Evolutionary conservation across 805 yeast species (phyloP).

Genomic region (Peterozyma xylosa): DNA sequence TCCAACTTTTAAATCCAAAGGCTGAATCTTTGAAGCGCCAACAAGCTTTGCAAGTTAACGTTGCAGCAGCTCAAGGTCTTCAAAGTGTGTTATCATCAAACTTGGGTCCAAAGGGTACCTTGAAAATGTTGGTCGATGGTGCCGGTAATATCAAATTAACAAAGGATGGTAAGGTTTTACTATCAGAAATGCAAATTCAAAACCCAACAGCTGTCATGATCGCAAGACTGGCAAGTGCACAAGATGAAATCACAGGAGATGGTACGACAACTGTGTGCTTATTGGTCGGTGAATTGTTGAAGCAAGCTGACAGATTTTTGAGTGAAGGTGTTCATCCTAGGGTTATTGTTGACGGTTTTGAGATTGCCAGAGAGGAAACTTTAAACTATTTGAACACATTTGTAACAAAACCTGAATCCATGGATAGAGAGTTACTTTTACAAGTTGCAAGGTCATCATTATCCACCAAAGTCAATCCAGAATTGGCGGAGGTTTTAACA

Average conservation of each 20-base stretch:
- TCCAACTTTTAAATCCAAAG: slow-evolving; percentile 91
- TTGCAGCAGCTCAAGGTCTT: slow-evolving; percentile 93
- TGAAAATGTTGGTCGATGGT: slow-evolving; percentile 95
- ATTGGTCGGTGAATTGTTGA: slow-evolving; percentile 87
- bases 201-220: slow-evolving; percentile 85
- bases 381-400: slow-evolving; percentile 63
- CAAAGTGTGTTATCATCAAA: slow-evolving; percentile 89
- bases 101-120: slow-evolving; percentile 94
- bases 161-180: slow-evolving; percentile 91
- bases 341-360: slow-evolving; percentile 91
- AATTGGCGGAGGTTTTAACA: slow-evolving; percentile 71
- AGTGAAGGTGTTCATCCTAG: slow-evolving; percentile 96
- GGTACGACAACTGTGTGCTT: slow-evolving; percentile 96
- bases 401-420: slow-evolving; percentile 41
- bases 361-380: slow-evolving; percentile 72
- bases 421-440: slow-evolving; percentile 80
- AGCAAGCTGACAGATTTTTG: slow-evolving; percentile 88
- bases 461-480: slow-evolving; percentile 75
- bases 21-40: slow-evolving; percentile 95
- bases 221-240: slow-evolving; percentile 97
- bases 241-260: slow-evolving; percentile 98
- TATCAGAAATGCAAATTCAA: slow-evolving; percentile 95
- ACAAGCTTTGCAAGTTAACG: slow-evolving; percentile 93
- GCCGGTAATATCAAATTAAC: slow-evolving; percentile 93
- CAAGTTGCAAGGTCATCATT: slow-evolving; percentile 90